Evolutionary conservation across 805 yeast species (phyloP).

Genomic region (Metschnikowia similis): DNA sequence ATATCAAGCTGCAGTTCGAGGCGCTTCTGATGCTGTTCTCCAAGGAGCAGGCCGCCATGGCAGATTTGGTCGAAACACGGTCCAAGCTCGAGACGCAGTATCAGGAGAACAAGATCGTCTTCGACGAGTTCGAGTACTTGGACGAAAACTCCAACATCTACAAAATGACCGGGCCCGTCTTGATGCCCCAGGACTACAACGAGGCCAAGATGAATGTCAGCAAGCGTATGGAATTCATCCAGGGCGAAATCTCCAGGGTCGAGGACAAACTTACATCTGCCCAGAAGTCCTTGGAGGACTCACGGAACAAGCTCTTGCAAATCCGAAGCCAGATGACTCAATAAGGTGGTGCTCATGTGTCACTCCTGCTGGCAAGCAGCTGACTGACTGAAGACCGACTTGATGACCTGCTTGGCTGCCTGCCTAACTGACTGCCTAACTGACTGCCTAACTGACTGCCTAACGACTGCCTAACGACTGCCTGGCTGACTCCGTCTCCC

Average conservation of each 20-base stretch:
- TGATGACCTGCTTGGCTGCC: too few species aligned
- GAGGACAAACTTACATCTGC: constrained; percentile 57
- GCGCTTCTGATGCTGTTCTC: constrained; percentile 43
- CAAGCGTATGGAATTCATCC: constrained; percentile 86
- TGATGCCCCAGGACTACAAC: constrained; percentile 78
- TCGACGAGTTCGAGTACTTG: constrained; percentile 66
- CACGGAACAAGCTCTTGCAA: constrained; percentile 52
- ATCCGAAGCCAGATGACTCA: constrained; percentile 33
- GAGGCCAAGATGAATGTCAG: constrained; percentile 84
- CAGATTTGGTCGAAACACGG: constrained; percentile 62
- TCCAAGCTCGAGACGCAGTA: constrained; percentile 88
- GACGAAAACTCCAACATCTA: constrained; percentile 72
- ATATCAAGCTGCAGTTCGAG: constrained; percentile 36
- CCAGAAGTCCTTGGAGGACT: constrained; percentile 49
- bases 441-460: too few species aligned
- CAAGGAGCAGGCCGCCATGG: constrained; percentile 42
- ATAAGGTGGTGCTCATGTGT: too few species aligned
- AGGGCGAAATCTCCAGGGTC: constrained; percentile 67
- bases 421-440: background rate
- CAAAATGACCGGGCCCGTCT: constrained; percentile 88
- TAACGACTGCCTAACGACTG: too few species aligned
- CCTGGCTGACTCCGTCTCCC: too few species aligned
- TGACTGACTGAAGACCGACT: too few species aligned
- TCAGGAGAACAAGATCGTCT: constrained; percentile 90
- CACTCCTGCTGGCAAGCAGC: too few species aligned